Evolutionary conservation across 2,329 filamentous ascomycete species (phyloP), one percentile per base, ranked within the genome.

Genomic region (Penicillium thymicola): DNA sequence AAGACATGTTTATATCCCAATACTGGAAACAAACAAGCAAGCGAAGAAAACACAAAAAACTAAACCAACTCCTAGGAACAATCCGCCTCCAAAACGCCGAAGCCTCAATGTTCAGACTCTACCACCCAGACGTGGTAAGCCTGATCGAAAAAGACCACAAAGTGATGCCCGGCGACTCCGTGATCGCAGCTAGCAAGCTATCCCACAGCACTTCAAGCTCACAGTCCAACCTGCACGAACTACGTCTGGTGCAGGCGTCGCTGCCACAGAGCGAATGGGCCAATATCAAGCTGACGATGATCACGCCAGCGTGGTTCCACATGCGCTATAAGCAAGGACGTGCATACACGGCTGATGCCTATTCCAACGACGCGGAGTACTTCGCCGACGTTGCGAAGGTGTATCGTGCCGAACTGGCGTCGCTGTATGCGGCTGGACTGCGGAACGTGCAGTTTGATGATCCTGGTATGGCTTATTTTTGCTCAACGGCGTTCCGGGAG

Each of bases 391-490:
- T 88, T 13, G 85, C 85, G 58, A 82, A 81, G 72, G 84, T 85
- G 13, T 88, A 88, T 70, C 81, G 84, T 62, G 80, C 74, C 13
- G 85, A 88, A 68, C 72, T 88, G 49, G 78, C 79, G 49, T 76
- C 81, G 65, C 74, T 88, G 11, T 87, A 88, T 69, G 77, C 84
- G 55, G 83, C 83, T 13, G 85, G 85, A 0, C 75, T 86, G 59
- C 76, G 85, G 25, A 87, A 87, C 60, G 82, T 87, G 21, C 85
- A 88, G 68, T 86, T 87, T 44, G 85, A 88, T 62, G 85, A 87
- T 65, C 85, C 85, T 0, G 83, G 84, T 43, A 81, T 89, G 73
- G 85, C 85, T 9, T 88, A 90, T 73, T 90, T 90, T 74, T 90
- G 88, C 75, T 88, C 85, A 27, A 78, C 87, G 51, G 83, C 85